These are phyloP conservation scores for Lasiodiplodia sp. DNA, from an alignment of 2,329 filamentous ascomycete genomes.

Conservation along the genomic window DNA sequence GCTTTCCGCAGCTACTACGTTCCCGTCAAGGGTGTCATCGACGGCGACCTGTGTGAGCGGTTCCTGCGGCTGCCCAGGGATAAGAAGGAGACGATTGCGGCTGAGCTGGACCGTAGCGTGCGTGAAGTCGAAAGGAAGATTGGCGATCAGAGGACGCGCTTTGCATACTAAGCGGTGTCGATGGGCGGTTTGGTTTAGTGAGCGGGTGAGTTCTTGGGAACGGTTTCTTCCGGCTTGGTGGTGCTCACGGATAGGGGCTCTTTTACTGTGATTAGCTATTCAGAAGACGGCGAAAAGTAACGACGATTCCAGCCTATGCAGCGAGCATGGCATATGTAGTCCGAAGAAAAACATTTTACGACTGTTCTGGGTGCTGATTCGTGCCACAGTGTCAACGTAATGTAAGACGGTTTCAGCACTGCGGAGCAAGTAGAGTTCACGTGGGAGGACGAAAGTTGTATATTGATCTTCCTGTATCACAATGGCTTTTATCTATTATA, in stretches of 20 bases:
- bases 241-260: slow-evolving; percentile 20
- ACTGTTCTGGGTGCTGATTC: not conserved
- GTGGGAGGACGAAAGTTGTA: not conserved
- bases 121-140: slow-evolving; percentile 97
- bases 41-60: slow-evolving; percentile 94
- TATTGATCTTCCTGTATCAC: not conserved
- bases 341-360: slow-evolving; percentile 6
- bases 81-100: slow-evolving; percentile 94
- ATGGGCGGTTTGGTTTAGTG: not conserved
- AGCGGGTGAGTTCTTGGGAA: not conserved
- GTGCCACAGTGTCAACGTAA: not conserved
- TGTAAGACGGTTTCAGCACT: not conserved
- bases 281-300: slow-evolving; percentile 17
- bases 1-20: slow-evolving; percentile 97
- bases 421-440: not conserved
- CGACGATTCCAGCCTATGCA: slow-evolving; percentile 4
- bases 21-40: slow-evolving; percentile 94
- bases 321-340: not conserved
- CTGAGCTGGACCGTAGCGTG: slow-evolving; percentile 87
- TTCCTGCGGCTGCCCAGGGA: slow-evolving; percentile 84
- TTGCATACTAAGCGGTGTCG: slow-evolving; percentile 31
- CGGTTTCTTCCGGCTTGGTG: slow-evolving; percentile 8
- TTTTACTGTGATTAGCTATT: slow-evolving; percentile 15
- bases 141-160: slow-evolving; percentile 43
- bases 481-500: not conserved